Conservation (phyloP, 1,284 basidiomycete genomes). For the Inonotus hispidus region DNA sequence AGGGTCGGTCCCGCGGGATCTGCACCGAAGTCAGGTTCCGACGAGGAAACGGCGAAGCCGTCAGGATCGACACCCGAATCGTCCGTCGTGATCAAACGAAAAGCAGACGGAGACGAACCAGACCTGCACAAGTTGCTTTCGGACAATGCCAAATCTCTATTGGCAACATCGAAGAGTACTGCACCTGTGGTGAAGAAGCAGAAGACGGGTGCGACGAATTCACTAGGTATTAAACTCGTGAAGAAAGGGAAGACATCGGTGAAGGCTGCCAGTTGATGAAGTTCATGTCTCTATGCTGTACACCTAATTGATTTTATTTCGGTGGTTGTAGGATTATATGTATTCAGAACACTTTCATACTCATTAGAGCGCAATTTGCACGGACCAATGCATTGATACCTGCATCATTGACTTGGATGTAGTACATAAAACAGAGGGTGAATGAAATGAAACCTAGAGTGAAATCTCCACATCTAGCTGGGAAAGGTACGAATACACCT, state of each 20-base stretch:
- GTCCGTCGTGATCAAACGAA: constrained; percentile 73
- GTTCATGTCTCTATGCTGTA: constrained; percentile 20
- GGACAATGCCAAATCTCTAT: constrained; percentile 63
- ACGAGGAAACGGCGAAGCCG: constrained; percentile 23
- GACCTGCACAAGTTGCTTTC: constrained; percentile 67
- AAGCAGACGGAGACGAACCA: constrained; percentile 68
- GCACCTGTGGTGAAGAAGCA: constrained; percentile 55
- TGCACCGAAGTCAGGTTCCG: constrained; percentile 26
- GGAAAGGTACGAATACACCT: constrained; percentile 86
- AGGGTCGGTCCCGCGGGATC: constrained; percentile 50
- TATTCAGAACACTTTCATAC: not conserved
- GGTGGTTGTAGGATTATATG: not conserved
- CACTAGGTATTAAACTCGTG: constrained; percentile 70
- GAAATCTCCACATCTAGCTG: constrained; percentile 75
- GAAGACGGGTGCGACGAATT: constrained; percentile 52
- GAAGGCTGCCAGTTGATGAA: constrained; percentile 24
- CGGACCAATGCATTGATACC: too few relatives aligned
- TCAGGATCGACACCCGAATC: constrained; percentile 24
- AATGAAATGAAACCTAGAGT: constrained; percentile 33
- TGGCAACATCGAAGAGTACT: constrained; percentile 41
- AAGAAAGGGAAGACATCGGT: constrained; percentile 41
- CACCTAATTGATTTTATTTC: not conserved
- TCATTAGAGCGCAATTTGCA: too few relatives aligned
- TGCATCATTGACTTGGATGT: too few relatives aligned
- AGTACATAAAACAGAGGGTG: not conserved